Evolutionary conservation across 2,329 filamentous ascomycete species (phyloP).

Genomic region (Scleromitrula shiraiana): DNA sequence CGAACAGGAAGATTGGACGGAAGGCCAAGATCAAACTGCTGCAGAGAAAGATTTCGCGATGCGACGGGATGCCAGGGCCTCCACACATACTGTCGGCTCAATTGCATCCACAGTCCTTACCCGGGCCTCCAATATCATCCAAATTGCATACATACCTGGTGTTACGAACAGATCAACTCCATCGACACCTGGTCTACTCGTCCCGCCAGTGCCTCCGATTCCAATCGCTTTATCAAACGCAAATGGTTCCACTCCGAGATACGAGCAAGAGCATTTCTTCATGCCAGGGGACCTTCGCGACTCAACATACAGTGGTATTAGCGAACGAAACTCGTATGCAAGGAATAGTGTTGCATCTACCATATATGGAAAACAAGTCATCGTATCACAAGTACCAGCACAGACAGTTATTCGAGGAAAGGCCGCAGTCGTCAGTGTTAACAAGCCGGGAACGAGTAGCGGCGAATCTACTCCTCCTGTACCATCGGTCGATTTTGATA

Average conservation of each 20-base stretch:
- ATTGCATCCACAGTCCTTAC: conserved; percentile 94
- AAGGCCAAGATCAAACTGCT: conserved; percentile 42
- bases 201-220: conserved; percentile 90
- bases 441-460: conserved; percentile 50
- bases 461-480: conserved; percentile 59
- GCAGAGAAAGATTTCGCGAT: conserved; percentile 46
- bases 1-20: conserved; percentile 49
- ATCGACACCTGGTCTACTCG: conserved; percentile 70
- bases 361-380: conserved; percentile 85
- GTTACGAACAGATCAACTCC: conserved; percentile 87
- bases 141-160: conserved; percentile 97
- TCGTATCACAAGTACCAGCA: conserved; percentile 69
- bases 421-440: conserved; percentile 89
- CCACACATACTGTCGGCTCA: conserved; percentile 79
- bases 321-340: conserved; percentile 54
- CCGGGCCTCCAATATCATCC: conserved; percentile 95
- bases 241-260: conserved; percentile 48
- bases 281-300: conserved; percentile 84
- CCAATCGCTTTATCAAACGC: conserved; percentile 56
- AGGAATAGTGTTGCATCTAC: conserved; percentile 81
- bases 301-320: conserved; percentile 77
- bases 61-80: conserved; percentile 56
- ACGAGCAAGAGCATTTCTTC: conserved; percentile 84
- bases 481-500: conserved; percentile 59
- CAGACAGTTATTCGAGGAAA: conserved; percentile 83